Conservation (phyloP, 352 stramenopile genomes). For the Pythium periplocum region DNA sequence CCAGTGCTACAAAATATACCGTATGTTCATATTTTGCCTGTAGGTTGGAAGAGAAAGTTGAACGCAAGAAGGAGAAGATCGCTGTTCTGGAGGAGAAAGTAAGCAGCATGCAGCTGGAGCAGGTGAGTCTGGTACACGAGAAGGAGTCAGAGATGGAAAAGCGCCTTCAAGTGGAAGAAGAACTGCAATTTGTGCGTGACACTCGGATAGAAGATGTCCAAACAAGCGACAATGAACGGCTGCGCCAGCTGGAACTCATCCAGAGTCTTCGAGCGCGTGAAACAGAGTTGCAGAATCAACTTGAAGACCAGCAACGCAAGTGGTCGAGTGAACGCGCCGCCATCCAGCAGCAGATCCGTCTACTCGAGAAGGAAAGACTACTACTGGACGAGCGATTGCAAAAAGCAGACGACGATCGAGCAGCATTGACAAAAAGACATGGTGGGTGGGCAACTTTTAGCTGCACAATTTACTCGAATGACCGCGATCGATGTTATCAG, state of each 20-base stretch:
- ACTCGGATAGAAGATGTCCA: constrained; percentile 39
- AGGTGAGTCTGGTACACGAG: constrained; percentile 43
- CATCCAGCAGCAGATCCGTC: constrained; percentile 41
- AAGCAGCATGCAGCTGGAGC: constrained; percentile 34
- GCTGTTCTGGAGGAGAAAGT: constrained; percentile 24
- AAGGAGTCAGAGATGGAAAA: constrained; percentile 40
- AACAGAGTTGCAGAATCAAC: constrained; percentile 38
- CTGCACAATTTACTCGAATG: background rate
- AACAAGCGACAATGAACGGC: constrained; percentile 48
- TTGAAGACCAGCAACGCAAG: constrained; percentile 61
- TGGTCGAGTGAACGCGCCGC: constrained; percentile 39
- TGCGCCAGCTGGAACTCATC: constrained; percentile 54
- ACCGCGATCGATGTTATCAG: constrained; percentile 1
- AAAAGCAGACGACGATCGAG: constrained; percentile 16
- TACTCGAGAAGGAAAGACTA: constrained; percentile 55
- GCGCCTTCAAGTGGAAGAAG: constrained; percentile 35
- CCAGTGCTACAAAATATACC: no score
- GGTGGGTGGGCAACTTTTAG: constrained; percentile 13
- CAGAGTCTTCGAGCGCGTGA: constrained; percentile 42
- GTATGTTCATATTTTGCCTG: background rate
- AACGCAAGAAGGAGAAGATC: constrained; percentile 32
- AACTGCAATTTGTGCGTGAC: constrained; percentile 54
- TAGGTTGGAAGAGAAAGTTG: constrained; percentile 31
- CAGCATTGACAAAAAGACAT: constrained; percentile 24
- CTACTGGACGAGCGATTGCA: constrained; percentile 28